Evolutionary conservation across 192 early-diverging fungal species (phyloP).

Genomic region (Entomortierella parvispora): DNA sequence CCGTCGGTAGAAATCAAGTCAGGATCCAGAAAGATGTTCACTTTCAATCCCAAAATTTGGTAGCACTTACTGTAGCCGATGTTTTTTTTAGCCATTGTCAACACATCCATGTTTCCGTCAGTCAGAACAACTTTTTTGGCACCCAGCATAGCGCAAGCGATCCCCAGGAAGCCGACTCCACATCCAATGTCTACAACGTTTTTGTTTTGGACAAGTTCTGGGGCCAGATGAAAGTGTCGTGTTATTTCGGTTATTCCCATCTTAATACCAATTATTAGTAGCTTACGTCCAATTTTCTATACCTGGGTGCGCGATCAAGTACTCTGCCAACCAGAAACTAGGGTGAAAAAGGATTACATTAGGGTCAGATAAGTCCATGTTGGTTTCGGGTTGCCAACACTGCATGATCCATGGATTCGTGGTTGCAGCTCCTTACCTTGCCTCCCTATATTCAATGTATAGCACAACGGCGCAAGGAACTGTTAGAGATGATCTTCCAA

Average conservation of each 20-base stretch:
- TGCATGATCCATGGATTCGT: neutral
- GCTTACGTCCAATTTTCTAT: neutral
- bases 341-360: neutral
- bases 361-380: too few relatives aligned
- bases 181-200: slow-evolving; percentile 48
- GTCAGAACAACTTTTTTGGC: slow-evolving; percentile 42
- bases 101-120: slow-evolving; percentile 39
- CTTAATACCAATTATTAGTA: too few relatives aligned
- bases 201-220: slow-evolving; percentile 32
- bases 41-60: neutral
- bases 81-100: slow-evolving; percentile 32
- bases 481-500: too few relatives aligned
- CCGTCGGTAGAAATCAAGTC: neutral
- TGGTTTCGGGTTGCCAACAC: too few relatives aligned
- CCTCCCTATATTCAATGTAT: slow-evolving; percentile 19
- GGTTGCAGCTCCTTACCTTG: slow-evolving; percentile 17
- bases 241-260: neutral
- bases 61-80: slow-evolving; percentile 37
- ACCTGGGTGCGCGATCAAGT: slow-evolving; percentile 41
- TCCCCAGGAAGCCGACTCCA: slow-evolving; percentile 44
- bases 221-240: neutral
- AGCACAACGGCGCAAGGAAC: neutral
- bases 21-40: neutral
- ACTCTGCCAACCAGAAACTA: slow-evolving; percentile 49
- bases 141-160: slow-evolving; percentile 28